Base-by-base conservation (phyloP, 176 grass and related monocot species). In the Saccharum officinarum region DNA sequence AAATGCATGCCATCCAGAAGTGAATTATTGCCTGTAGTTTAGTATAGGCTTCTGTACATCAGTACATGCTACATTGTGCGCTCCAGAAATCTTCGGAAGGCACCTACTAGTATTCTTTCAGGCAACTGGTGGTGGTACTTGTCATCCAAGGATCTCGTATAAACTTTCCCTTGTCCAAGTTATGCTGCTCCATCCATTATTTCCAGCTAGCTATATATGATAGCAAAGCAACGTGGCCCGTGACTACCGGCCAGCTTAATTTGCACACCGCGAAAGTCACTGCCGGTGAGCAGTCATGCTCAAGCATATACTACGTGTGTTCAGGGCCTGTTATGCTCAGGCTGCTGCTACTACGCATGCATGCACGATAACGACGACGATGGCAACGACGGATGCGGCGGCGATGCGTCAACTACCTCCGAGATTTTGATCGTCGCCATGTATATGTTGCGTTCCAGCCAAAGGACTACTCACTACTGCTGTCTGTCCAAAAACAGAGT, bases 271-370 rank as follows among this genome's bases (percentile, higher is more conserved):
- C 7, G 22, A 60, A 59, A 40, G 36, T 30, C 20, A n/a, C 23
- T 36, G 23, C 83, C 15, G 83, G 73, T 85, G 83, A 78, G 83
- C 73, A 37, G 83, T 77, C 73, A 25, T 54, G 22, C 82, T 67
- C 72, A 33, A 50, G 22, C 60, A 65, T 23, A 3, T 3, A 33
- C 33, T 3, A 50, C 47, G 47, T 17, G 5, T 49, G 3, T 54
- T 54, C 52, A 8, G 17, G 49, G 5, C 49, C 52, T 55, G 20
- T 7, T 55, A 55, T 55, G 17, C 50, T 57, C 42, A 16, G 63
- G 15, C 31, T 40, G 15, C 31, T 40, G 47, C 46, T 17, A 70
- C 46, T 17, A 70, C 22, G 30, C 45, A 70, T 54, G 18, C 52
- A 81, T 12, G 60, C 14, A 18, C 44, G 63, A 50, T 4, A 47